phyloP scores from a whole-genome alignment of 2,329 filamentous ascomycete genomes.

The Harringtonia aguacate region DNA sequence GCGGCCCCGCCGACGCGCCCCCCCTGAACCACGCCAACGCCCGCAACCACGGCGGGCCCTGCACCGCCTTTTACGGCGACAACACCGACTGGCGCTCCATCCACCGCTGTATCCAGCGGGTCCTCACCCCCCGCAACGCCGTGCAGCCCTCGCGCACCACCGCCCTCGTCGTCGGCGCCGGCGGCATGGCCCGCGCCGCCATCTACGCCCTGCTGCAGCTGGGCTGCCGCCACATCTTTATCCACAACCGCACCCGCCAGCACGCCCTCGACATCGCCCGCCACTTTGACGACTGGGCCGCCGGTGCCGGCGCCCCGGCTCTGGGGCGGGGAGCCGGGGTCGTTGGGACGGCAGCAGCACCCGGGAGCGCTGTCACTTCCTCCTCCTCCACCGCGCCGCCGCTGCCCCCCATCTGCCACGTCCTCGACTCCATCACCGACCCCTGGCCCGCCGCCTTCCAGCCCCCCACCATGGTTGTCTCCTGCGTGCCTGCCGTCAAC shows the following conservation, averaged over 20 bases:
- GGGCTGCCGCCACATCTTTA: slow-evolving; percentile 61
- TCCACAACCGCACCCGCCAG: slow-evolving; percentile 54
- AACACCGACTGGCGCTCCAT: slow-evolving; percentile 29
- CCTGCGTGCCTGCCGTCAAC: slow-evolving; percentile 58
- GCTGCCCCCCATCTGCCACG: slow-evolving; percentile 30
- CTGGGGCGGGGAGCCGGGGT: no score
- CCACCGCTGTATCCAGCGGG: slow-evolving; percentile 50
- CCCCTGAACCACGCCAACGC: slow-evolving; percentile 46
- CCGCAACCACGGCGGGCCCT: slow-evolving; percentile 48
- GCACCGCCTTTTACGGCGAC: slow-evolving; percentile 53
- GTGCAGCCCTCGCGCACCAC: slow-evolving; percentile 42
- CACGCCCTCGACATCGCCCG: slow-evolving; percentile 51
- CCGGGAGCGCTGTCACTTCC: neutral
- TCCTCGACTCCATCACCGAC: slow-evolving; percentile 46
- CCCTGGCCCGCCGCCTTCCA: slow-evolving; percentile 52
- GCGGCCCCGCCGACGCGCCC: slow-evolving; percentile 23
- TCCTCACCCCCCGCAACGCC: slow-evolving; percentile 57
- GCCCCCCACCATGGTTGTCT: slow-evolving; percentile 60
- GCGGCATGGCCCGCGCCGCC: slow-evolving; percentile 64
- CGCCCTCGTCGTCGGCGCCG: slow-evolving; percentile 49
- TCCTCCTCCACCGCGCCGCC: neutral
- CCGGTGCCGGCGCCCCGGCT: no score
- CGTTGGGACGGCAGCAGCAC: slow-evolving; percentile 11
- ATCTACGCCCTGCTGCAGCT: slow-evolving; percentile 65
- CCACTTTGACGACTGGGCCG: slow-evolving; percentile 52